These are phyloP conservation scores for Nematocida parisii DNA, from an alignment of 371 early-diverging fungal genomes.

Conservation along the genomic window DNA sequence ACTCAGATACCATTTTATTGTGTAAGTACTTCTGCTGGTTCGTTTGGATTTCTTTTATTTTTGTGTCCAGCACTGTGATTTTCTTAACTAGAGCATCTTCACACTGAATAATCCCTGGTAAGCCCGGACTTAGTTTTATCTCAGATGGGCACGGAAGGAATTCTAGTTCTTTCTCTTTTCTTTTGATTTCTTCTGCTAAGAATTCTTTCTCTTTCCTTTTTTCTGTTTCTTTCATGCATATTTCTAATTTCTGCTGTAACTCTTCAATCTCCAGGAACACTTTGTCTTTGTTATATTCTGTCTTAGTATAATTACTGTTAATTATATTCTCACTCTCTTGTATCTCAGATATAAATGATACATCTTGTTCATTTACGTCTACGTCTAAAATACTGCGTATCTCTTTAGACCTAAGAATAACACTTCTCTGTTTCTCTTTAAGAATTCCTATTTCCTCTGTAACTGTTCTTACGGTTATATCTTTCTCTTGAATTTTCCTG, in stretches of 20 bases:
- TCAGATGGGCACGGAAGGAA: background rate
- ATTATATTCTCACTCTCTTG: constrained; percentile 1
- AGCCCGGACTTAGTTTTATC: background rate
- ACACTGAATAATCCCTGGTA: constrained; percentile 18
- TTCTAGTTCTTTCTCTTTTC: constrained; percentile 35
- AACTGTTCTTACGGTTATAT: background rate
- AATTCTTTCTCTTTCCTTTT: constrained; percentile 50
- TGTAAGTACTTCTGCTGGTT: constrained; percentile 25
- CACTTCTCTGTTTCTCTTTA: constrained; percentile 17
- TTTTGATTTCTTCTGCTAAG: constrained; percentile 16
- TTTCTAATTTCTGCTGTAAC: constrained; percentile 27
- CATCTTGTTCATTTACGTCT: constrained; percentile 1
- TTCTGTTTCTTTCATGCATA: constrained; percentile 6
- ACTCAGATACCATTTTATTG: constrained; percentile 32
- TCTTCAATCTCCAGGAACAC: constrained; percentile 12
- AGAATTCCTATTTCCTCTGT: constrained; percentile 11
- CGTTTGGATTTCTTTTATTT: constrained; percentile 28
- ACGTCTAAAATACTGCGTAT: constrained; percentile 28
- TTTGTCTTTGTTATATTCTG: constrained; percentile 4
- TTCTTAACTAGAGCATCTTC: constrained; percentile 33
- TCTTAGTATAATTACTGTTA: background rate
- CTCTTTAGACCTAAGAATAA: constrained; percentile 6
- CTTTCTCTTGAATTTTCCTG: background rate
- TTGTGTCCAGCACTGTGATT: constrained; percentile 1
- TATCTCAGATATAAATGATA: constrained; percentile 19